A percentile compares a stretch with the other conserved stretches of the same genome.
These are phyloP conservation scores for Epichloe typhina DNA, from an alignment of 2,329 filamentous ascomycete genomes.

Conservation along the genomic window DNA sequence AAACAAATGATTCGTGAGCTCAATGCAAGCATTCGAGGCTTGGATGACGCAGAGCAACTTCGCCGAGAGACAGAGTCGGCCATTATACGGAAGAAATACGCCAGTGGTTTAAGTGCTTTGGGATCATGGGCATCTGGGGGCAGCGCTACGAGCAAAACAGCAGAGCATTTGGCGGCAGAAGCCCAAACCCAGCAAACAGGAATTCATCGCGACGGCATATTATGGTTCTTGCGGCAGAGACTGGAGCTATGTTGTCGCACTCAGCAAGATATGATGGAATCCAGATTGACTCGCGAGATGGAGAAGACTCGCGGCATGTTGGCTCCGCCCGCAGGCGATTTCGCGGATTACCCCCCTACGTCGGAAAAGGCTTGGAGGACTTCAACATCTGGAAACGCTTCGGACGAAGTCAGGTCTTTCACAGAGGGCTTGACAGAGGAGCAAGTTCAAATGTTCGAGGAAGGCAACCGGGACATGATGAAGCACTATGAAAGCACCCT, in stretches of 20 bases:
- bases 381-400: background rate
- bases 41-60: slow-evolving; percentile 71
- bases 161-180: slow-evolving; percentile 62
- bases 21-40: slow-evolving; percentile 63
- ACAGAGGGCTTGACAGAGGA: slow-evolving; percentile 57
- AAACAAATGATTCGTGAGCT: slow-evolving; percentile 77
- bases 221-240: slow-evolving; percentile 67
- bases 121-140: slow-evolving; percentile 54
- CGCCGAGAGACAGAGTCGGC: slow-evolving; percentile 63
- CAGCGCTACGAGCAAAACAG: slow-evolving; percentile 32
- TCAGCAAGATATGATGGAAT: slow-evolving; percentile 89
- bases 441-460: slow-evolving; percentile 84
- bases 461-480: slow-evolving; percentile 86
- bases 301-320: slow-evolving; percentile 83
- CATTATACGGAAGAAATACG: slow-evolving; percentile 58
- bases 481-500: slow-evolving; percentile 89
- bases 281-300: slow-evolving; percentile 66
- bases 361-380: slow-evolving; percentile 5
- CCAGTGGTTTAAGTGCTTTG: slow-evolving; percentile 48
- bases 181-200: slow-evolving; percentile 52
- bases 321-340: slow-evolving; percentile 18
- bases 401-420: slow-evolving; percentile 10
- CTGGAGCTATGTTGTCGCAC: slow-evolving; percentile 64
- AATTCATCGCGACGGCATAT: slow-evolving; percentile 65
- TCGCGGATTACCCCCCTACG: slow-evolving; percentile 19